A percentile compares a stretch with the other conserved stretches of the same genome.
These are phyloP conservation scores for Planoprotostelium fungivorum DNA, from an alignment of 78 protist genomes.

Conservation along the genomic window DNA sequence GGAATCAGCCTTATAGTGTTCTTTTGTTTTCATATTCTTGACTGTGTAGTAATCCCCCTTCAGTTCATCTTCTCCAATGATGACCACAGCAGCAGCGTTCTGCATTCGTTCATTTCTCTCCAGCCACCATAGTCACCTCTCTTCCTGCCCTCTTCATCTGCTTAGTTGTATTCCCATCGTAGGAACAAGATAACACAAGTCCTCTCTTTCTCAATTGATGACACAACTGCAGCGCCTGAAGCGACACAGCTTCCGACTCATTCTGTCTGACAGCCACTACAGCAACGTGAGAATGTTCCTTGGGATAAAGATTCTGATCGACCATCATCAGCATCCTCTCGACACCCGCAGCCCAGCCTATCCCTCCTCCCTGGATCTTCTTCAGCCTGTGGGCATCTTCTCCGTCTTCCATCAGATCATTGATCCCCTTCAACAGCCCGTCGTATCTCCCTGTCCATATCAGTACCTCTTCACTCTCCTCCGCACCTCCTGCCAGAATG, in stretches of 20 bases:
- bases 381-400: conserved; percentile 26
- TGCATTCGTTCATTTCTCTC: not conserved
- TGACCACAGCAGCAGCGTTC: conserved; percentile 2
- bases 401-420: not conserved
- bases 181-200: not conserved
- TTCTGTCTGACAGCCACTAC: not conserved
- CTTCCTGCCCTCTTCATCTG: conserved; percentile 20
- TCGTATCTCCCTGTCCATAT: conserved; percentile 43
- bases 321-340: conserved; percentile 19
- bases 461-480: not conserved
- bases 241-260: not conserved
- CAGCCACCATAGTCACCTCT: not conserved
- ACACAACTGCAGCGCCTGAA: conserved; percentile 5
- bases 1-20: not conserved
- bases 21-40: conserved; percentile 3
- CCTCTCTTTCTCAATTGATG: conserved; percentile 9
- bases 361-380: not conserved
- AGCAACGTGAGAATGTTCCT: not conserved
- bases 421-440: conserved; percentile 32
- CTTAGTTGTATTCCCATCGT: not conserved
- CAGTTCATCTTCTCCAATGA: conserved; percentile 14
- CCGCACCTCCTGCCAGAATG: conserved; percentile 11
- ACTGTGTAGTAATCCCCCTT: not conserved
- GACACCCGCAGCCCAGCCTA: conserved; percentile 39
- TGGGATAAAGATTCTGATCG: not conserved